Evolutionary conservation across 2,329 filamentous ascomycete genomes (phyloP).

Genomic region (Thelonectria olida): DNA sequence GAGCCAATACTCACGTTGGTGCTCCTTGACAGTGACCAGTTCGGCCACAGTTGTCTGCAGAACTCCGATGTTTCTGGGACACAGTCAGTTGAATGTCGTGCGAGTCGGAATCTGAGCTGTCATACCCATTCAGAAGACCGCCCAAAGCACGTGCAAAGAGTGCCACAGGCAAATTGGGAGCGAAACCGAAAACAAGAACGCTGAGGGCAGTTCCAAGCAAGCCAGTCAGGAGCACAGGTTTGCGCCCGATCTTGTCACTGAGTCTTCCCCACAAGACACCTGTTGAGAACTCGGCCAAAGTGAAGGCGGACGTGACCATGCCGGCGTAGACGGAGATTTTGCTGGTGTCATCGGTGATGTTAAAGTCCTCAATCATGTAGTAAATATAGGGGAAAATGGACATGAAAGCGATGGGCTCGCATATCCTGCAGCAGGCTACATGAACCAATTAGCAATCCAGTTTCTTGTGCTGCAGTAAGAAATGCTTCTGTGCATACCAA

Average conservation of each 20-base stretch:
- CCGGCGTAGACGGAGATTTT: conserved; percentile 93
- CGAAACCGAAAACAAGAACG: conserved; percentile 92
- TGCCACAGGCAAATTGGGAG: conserved; percentile 81
- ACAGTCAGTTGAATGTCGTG: conserved; percentile 22
- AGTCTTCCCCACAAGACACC: conserved; percentile 93
- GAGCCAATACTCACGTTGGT: conserved; percentile 74
- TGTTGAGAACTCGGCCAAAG: conserved; percentile 92
- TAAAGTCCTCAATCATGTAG: conserved; percentile 94
- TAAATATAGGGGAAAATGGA: conserved; percentile 99
- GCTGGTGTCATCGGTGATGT: conserved; percentile 79
- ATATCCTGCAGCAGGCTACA: conserved; percentile 89
- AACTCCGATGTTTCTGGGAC: conserved; percentile 85
- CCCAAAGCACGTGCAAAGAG: conserved; percentile 89
- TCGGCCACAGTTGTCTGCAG: conserved; percentile 96
- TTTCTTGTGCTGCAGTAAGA: neutral
- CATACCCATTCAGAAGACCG: conserved; percentile 90
- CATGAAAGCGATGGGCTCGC: conserved; percentile 99
- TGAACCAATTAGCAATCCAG: conserved; percentile 19
- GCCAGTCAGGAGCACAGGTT: conserved; percentile 91
- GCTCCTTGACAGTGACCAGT: conserved; percentile 89
- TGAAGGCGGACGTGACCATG: conserved; percentile 96
- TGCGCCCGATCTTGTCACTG: conserved; percentile 91
- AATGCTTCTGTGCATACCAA: conserved; percentile 49
- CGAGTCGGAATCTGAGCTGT: conserved; percentile 26
- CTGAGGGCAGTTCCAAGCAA: conserved; percentile 90